A percentile compares a stretch with the other conserved stretches of the same genome.
Evolutionary conservation across 2,329 filamentous ascomycete genomes (phyloP).

Genomic region (Diplodia corticola): DNA sequence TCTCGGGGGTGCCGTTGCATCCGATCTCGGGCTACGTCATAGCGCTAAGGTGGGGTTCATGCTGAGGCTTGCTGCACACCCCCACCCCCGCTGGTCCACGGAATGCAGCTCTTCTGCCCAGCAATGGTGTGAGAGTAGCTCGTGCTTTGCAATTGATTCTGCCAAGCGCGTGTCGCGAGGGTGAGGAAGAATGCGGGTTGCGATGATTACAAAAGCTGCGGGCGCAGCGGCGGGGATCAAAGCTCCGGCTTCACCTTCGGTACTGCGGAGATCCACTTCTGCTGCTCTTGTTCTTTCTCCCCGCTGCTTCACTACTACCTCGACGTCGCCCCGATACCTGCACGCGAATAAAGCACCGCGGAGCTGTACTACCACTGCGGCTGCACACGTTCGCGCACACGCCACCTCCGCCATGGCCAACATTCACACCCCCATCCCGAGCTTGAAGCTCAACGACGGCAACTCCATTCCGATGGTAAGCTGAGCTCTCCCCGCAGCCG

Average conservation of each 20-base stretch:
- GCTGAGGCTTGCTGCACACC: not conserved
- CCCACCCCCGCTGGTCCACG: too few species aligned
- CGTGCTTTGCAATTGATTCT: not conserved
- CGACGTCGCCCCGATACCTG: not conserved
- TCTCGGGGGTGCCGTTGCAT: not conserved
- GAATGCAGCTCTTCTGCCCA: not conserved
- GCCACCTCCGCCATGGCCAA: constrained; percentile 39
- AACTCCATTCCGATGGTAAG: constrained; percentile 67
- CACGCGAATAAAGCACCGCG: not conserved
- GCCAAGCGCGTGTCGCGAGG: not conserved
- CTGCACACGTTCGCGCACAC: not conserved
- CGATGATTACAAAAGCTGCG: not conserved
- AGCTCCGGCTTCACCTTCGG: not conserved
- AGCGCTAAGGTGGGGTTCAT: not conserved
- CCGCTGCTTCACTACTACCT: not conserved
- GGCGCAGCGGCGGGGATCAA: not conserved
- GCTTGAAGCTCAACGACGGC: constrained; percentile 71
- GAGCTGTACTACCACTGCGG: not conserved
- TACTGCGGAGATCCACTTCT: constrained; percentile 3
- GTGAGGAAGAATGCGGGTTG: not conserved
- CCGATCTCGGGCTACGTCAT: constrained; percentile 11
- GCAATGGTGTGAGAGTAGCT: not conserved
- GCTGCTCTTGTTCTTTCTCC: not conserved
- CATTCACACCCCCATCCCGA: constrained; percentile 53
- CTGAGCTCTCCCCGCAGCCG: not conserved